phyloP scores from a whole-genome alignment of 345 rosid species.

The Camelina hispida region DNA sequence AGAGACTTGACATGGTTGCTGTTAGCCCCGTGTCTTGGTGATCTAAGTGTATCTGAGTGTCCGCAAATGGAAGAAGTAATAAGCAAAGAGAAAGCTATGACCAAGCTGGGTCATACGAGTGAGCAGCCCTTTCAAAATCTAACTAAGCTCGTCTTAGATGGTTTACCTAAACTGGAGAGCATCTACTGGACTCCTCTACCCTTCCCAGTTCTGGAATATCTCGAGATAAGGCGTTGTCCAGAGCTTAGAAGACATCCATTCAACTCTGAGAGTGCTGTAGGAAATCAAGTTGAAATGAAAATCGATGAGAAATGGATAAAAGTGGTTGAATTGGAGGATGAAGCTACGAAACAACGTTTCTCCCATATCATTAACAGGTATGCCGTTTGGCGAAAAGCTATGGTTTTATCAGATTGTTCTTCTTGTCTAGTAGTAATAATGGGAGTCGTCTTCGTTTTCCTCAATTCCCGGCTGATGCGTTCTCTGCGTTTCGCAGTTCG shows the following conservation, averaged over 20 bases:
- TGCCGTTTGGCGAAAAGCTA: constrained; percentile 30
- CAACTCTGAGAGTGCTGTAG: constrained; percentile 1
- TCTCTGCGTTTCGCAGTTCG: constrained; percentile 42
- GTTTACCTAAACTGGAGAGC: constrained; percentile 22
- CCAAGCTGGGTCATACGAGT: constrained; percentile 3
- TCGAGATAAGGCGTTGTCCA: not conserved
- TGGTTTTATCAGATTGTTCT: constrained; percentile 33
- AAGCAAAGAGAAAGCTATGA: constrained; percentile 21
- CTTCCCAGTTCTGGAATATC: constrained; percentile 10
- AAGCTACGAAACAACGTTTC: constrained; percentile 4
- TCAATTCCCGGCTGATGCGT: constrained; percentile 31
- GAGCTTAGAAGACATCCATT: constrained; percentile 7
- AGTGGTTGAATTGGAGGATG: not conserved
- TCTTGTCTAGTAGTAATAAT: constrained; percentile 9
- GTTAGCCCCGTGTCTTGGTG: not conserved
- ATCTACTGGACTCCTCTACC: constrained; percentile 20
- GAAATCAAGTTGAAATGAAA: not conserved
- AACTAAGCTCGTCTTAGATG: not conserved
- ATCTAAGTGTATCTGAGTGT: not conserved
- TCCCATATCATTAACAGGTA: not conserved
- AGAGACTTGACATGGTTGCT: constrained; percentile 26
- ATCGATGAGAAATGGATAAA: not conserved
- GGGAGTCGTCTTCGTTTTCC: constrained; percentile 23
- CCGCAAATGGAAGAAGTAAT: constrained; percentile 7
- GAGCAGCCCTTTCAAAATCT: constrained; percentile 26